A percentile compares a stretch with the other conserved stretches of the same genome.
phyloP scores from a whole-genome alignment of 306 rosid genomes.

The Herpetospermum pedunculosum region DNA sequence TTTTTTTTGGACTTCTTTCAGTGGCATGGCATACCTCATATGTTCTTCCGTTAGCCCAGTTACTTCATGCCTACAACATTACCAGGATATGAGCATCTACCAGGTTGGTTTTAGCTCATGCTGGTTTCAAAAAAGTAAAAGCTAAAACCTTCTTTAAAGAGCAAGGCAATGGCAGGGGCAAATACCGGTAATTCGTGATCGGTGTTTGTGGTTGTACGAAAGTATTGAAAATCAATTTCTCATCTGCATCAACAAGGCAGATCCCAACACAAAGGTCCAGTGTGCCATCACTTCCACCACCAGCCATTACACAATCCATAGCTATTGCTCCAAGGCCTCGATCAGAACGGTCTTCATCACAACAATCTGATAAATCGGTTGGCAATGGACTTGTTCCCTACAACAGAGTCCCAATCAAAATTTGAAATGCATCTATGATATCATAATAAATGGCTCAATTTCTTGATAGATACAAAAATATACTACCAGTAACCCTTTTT shows the following conservation, averaged over 20 bases:
- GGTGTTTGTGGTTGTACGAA: conserved; percentile 51
- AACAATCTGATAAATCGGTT: conserved; percentile 16
- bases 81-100: conserved; percentile 1
- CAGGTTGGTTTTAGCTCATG: not conserved
- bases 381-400: conserved; percentile 37
- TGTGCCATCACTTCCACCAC: conserved; percentile 82
- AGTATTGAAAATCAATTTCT: conserved; percentile 52
- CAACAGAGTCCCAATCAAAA: conserved; percentile 16
- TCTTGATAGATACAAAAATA: not conserved
- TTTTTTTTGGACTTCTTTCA: conserved; percentile 46
- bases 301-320: conserved; percentile 79
- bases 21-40: conserved; percentile 60
- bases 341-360: conserved; percentile 16
- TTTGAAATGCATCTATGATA: conserved; percentile 7
- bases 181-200: conserved; percentile 54
- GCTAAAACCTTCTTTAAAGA: not conserved
- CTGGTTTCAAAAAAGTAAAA: not conserved
- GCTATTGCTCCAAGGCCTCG: conserved; percentile 39
- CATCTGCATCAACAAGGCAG: conserved; percentile 68
- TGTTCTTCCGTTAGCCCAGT: conserved; percentile 68
- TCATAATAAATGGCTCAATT: conserved; percentile 7
- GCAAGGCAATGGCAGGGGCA: conserved; percentile 7
- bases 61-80: conserved; percentile 43
- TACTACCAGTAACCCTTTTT: not conserved
- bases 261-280: conserved; percentile 71